Percentiles rank a stretch among this genome's conserved stretches.
These are phyloP conservation scores for Guyanaporus albipodus DNA, from an alignment of 768 basidiomycete genomes.

Conservation along the genomic window DNA sequence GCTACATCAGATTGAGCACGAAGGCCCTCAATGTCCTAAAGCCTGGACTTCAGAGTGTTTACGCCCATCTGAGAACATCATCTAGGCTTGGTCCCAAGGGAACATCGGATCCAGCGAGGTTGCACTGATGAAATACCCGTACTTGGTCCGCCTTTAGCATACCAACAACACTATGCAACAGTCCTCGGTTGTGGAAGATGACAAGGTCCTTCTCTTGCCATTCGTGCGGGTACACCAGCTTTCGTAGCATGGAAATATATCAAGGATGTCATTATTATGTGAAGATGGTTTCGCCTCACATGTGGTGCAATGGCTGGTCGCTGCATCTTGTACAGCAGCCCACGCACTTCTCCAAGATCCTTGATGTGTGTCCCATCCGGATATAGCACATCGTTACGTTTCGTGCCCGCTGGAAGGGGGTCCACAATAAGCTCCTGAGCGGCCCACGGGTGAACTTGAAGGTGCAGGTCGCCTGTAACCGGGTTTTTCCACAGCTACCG, in stretches of 20 bases:
- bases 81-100: conserved; percentile 44
- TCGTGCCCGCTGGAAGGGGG: conserved; percentile 59
- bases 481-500: conserved; percentile 87
- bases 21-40: no score
- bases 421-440: conserved; percentile 60
- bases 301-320: conserved; percentile 45
- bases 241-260: not conserved
- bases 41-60: not conserved
- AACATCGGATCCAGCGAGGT: conserved; percentile 49
- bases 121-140: conserved; percentile 52
- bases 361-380: conserved; percentile 78
- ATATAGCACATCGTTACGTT: conserved; percentile 61
- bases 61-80: not conserved
- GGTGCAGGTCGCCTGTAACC: conserved; percentile 74
- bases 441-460: conserved; percentile 85
- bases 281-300: not conserved
- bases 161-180: conserved; percentile 64
- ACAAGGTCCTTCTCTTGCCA: conserved; percentile 60
- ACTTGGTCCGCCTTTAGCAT: conserved; percentile 48
- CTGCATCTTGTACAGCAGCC: conserved; percentile 78
- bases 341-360: conserved; percentile 67
- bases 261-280: not conserved
- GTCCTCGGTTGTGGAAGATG: conserved; percentile 68
- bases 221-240: conserved; percentile 84
- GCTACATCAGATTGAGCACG: no score